Evolutionary conservation across 257 asterid genomes (phyloP).

Genomic region (Rehmannia glutinosa): DNA sequence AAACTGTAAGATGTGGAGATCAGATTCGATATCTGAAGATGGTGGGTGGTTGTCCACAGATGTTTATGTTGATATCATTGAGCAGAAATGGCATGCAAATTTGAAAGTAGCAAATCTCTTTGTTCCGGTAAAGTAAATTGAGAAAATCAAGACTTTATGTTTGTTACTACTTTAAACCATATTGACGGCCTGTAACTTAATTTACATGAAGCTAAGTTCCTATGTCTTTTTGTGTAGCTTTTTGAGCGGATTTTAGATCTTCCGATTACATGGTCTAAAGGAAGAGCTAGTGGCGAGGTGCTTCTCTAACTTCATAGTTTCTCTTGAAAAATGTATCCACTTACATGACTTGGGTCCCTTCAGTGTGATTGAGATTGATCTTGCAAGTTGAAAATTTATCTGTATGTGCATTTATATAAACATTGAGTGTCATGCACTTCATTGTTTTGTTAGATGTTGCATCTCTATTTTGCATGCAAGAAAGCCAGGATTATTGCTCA

Average conservation of each 20-base stretch:
- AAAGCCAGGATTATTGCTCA: slow-evolving; percentile 10
- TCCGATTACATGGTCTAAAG: slow-evolving; percentile 89
- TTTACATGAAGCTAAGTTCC: slow-evolving; percentile 19
- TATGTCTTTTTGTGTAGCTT: slow-evolving; percentile 53
- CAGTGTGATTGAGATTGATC: neutral
- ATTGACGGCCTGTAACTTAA: slow-evolving; percentile 9
- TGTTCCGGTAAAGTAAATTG: slow-evolving; percentile 65
- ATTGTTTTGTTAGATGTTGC: neutral
- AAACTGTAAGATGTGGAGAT: slow-evolving; percentile 91
- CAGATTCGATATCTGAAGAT: slow-evolving; percentile 69
- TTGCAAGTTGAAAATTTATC: slow-evolving; percentile 5
- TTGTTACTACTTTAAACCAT: slow-evolving; percentile 8
- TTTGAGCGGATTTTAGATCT: slow-evolving; percentile 94
- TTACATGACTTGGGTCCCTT: slow-evolving; percentile 11
- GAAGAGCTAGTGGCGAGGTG: slow-evolving; percentile 99
- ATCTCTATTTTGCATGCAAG: neutral
- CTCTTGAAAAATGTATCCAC: slow-evolving; percentile 16
- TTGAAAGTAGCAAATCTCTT: slow-evolving; percentile 82
- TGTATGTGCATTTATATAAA: neutral
- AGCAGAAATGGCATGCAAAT: slow-evolving; percentile 98
- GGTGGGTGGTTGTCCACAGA: slow-evolving; percentile 99
- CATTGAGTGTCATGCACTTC: neutral
- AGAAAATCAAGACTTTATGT: slow-evolving; percentile 13
- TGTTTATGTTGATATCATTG: slow-evolving; percentile 80
- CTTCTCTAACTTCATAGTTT: slow-evolving; percentile 39